Evolutionary conservation across 371 early-diverging fungal species (phyloP).

Genomic region (Haplosporangium sp.): DNA sequence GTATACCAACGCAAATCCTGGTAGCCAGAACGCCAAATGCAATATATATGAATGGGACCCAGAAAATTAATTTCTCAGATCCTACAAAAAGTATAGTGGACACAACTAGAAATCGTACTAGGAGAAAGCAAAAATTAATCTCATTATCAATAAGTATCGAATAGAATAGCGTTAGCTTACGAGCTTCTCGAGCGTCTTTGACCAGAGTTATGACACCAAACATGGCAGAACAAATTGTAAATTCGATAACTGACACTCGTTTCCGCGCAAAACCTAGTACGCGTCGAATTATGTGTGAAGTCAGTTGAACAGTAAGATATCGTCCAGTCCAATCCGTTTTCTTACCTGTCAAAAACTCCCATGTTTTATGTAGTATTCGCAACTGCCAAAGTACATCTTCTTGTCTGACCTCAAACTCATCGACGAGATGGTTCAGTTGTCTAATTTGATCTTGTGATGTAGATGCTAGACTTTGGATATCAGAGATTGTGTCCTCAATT

Average conservation of each 20-base stretch:
- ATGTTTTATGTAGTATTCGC: neutral
- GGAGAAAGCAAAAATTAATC: neutral
- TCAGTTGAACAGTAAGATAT: neutral
- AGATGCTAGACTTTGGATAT: constrained; percentile 17
- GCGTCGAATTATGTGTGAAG: neutral
- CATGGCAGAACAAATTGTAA: neutral
- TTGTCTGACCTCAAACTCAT: constrained; percentile 11
- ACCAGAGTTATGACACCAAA: neutral
- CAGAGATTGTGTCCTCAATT: constrained; percentile 2
- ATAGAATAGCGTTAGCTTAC: neutral
- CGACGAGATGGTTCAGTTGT: constrained; percentile 9
- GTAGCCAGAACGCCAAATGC: too few species aligned
- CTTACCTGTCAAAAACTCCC: constrained; percentile 14
- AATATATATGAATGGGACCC: too few species aligned
- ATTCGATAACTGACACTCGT: neutral
- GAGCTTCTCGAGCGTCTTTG: neutral
- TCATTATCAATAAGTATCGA: neutral
- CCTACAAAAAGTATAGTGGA: neutral
- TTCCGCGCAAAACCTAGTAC: neutral
- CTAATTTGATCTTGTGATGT: constrained; percentile 17
- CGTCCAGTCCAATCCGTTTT: neutral
- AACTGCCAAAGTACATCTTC: constrained; percentile 3
- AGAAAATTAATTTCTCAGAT: too few species aligned
- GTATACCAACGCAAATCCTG: too few species aligned
- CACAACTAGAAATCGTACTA: neutral